Percentiles rank a stretch among this genome's conserved stretches.
phyloP scores from a whole-genome alignment of 495 filamentous ascomycete genomes.

The Daldinia childiae region DNA sequence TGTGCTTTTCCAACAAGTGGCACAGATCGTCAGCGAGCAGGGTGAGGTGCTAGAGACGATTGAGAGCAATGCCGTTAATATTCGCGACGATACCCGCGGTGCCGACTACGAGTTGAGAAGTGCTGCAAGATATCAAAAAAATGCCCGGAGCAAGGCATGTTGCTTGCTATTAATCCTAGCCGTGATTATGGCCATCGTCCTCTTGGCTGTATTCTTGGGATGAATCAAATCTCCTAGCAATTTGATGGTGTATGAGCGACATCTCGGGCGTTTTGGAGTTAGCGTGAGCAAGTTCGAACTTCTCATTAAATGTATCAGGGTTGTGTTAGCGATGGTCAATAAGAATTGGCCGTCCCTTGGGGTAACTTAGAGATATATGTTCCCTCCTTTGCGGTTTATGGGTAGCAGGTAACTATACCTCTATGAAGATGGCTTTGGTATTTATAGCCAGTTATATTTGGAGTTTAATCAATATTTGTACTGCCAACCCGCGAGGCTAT shows the following conservation, averaged over 20 bases:
- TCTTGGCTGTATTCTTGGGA: conserved; percentile 82
- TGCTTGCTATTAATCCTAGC: conserved; percentile 91
- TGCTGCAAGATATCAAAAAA: conserved; percentile 91
- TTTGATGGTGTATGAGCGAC: conserved; percentile 22
- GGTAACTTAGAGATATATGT: conserved; percentile 6
- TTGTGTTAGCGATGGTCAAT: conserved; percentile 2
- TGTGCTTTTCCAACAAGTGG: conserved; percentile 95
- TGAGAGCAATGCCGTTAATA: conserved; percentile 82
- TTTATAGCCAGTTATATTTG: background rate
- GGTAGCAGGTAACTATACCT: background rate
- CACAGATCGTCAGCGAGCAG: conserved; percentile 94
- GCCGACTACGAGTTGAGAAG: conserved; percentile 84
- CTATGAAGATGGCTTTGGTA: background rate
- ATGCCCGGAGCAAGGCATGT: conserved; percentile 89
- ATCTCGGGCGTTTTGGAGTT: conserved; percentile 39
- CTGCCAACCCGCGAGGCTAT: background rate
- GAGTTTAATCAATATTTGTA: background rate
- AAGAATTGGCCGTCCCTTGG: conserved; percentile 7
- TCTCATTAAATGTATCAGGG: conserved; percentile 13
- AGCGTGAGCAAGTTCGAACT: conserved; percentile 7
- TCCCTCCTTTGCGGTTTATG: conserved; percentile 5
- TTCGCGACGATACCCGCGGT: conserved; percentile 79
- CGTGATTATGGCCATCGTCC: conserved; percentile 85
- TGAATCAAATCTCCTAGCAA: conserved; percentile 42
- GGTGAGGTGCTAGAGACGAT: conserved; percentile 91